Percentiles rank a stretch among this genome's conserved stretches.
These are phyloP conservation scores for Dipteronia dyeriana DNA, from an alignment of 345 rosid genomes.

Conservation along the genomic window DNA sequence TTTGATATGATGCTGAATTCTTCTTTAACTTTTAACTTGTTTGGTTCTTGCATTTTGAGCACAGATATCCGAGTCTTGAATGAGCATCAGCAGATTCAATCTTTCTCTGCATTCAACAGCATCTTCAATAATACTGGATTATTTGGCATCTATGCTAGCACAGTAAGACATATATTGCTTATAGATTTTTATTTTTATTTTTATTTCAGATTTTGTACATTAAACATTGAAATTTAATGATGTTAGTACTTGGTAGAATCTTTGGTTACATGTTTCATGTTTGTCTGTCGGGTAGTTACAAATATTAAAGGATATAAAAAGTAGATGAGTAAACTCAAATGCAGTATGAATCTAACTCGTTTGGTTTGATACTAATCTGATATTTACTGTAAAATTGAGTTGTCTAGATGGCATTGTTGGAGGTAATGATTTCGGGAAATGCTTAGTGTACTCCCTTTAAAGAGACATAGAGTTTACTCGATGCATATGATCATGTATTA, in stretches of 20 bases:
- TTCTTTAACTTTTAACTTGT: constrained; percentile 8
- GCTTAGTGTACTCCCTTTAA: neutral
- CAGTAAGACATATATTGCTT: constrained; percentile 42
- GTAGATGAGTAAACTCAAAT: neutral
- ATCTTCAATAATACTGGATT: constrained; percentile 64
- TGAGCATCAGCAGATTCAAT: constrained; percentile 53
- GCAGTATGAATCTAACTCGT: neutral
- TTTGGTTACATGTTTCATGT: neutral
- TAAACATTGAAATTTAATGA: neutral
- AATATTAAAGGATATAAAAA: neutral
- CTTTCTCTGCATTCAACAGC: constrained; percentile 78
- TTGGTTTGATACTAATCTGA: neutral
- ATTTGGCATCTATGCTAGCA: constrained; percentile 77
- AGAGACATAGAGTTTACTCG: neutral
- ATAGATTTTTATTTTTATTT: neutral
- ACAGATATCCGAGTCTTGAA: constrained; percentile 66
- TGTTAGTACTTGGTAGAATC: neutral
- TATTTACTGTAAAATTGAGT: neutral
- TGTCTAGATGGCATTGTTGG: neutral
- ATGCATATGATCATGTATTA: neutral
- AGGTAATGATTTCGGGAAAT: neutral
- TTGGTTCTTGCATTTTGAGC: constrained; percentile 19
- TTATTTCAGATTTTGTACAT: neutral
- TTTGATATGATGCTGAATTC: neutral
- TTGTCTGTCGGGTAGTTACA: neutral